Base-by-base conservation (phyloP, 495 filamentous ascomycete species). In the Penicillium waksmanii region DNA sequence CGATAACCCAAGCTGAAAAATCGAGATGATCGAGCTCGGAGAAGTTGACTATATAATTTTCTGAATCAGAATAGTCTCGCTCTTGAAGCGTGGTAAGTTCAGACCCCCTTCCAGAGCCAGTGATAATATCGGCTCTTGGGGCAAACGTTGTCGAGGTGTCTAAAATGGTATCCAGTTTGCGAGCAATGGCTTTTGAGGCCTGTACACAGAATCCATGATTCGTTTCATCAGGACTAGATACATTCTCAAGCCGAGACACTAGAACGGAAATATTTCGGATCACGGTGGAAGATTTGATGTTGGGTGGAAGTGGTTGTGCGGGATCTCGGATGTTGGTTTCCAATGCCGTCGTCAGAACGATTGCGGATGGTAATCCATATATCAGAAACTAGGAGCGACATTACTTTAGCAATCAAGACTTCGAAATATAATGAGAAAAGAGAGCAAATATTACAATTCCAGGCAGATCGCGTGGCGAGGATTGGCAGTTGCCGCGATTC, bases 171-270 rank as follows among this genome's bases (percentile, higher is more conserved):
- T 66, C 63, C 15, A 66, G 44, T 15, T 66, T 66, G 43, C 49
- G 18, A 42, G 63, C 53, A 33, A 66, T 62, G 15, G 63, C 52
- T 19, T 63, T 63, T 36, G 63, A 46, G 12, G 63, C 63, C 49
- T 66, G 63, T 34, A 63, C 49, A 27, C 63, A 66, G 25, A 56
- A 66, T 0, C 21, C 52, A 62, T 63, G 60, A 50, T 66, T 66
- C 43, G 48, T 56, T 51, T 63, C 63, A 21, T 51, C 51, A n/a
- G 63, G 42, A 34, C 63, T 54, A 12, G 56, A 34, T 27, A 66
- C 56, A 36, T 46, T 60, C 49, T 61, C 64, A 23, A 66, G 61
- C 44, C 61, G 56, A 10, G 64, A 66, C 43, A 52, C 43, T 4
- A 66, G 53, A 0, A 66, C 60, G 18, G 63, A 62, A 13, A 66